Evolutionary conservation across 768 basidiomycete species (phyloP), one percentile per base, ranked within the genome.

Genomic region (Russula compacta): DNA sequence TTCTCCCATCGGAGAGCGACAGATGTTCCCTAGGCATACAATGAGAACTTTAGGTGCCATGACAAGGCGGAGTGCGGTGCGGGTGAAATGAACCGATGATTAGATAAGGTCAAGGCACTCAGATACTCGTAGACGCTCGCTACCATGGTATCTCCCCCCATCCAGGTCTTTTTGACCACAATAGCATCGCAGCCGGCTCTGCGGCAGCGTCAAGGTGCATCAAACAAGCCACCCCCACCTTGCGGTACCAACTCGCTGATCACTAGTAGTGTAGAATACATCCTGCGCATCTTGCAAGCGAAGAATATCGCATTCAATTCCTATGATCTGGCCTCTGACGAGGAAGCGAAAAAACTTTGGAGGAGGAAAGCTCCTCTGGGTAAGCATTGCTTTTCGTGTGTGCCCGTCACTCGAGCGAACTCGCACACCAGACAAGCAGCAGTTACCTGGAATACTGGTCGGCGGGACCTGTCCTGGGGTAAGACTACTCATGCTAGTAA

Each of bases 1-100:
- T 74, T 94, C 91, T 35, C 92, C 93, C 84, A 95, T 91, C 0
- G 93, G 92, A 24, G 90, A 92, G 38, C 93, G 85, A 70, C 92
- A 92, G 60, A 92, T 91, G 70, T 92, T 92, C 12, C 89, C 89
- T 59, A 91, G 73, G 66, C 90, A 92, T 40, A 92, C 88, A 62
- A 91, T 73, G 52, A 92, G 81, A 35, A 86, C 87, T 56, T 82
- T 76, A 4, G 69, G 69, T 43, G 66, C 59, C 68, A 69, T 71
- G 19, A 11, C 0, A n/a, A n/a, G n/a, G n/a, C n/a, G n/a, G n/a
- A n/a, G n/a, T n/a, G n/a, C 9, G 49, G n/a, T 35, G 32, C 40
- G 9, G 14, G 29, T 32, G 47, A 10, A n/a, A 15, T 17, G n/a
- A n/a, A n/a, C n/a, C n/a, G n/a, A n/a, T n/a, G 50, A 57, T 44